Percentiles rank a stretch among this genome's conserved stretches.
Conservation (phyloP, 768 basidiomycete species). For the Bullera alba region DNA sequence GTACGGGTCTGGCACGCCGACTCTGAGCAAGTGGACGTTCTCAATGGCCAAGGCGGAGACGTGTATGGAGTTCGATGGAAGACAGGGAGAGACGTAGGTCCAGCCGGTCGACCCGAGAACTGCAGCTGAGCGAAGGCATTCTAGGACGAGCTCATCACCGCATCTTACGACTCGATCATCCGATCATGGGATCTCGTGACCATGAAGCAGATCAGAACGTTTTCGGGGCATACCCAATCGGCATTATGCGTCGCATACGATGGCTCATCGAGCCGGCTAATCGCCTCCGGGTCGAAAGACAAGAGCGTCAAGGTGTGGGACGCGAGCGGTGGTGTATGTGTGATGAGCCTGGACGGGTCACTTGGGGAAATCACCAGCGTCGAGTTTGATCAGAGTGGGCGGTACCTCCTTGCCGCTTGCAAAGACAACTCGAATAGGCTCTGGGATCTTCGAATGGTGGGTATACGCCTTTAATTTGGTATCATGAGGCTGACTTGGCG, state of each 20-base stretch:
- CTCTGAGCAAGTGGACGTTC: conserved; percentile 12
- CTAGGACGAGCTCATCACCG: conserved; percentile 37
- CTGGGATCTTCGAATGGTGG: conserved; percentile 44
- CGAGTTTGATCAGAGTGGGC: conserved; percentile 37
- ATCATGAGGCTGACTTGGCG: background rate
- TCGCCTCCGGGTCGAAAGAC: conserved; percentile 44
- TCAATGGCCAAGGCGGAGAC: conserved; percentile 38
- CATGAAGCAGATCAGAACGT: conserved; percentile 37
- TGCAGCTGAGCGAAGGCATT: background rate
- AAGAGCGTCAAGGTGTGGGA: conserved; percentile 43
- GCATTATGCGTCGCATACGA: conserved; percentile 36
- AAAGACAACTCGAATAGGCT: conserved; percentile 44
- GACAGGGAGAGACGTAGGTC: conserved; percentile 18
- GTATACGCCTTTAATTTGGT: background rate
- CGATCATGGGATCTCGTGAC: conserved; percentile 38
- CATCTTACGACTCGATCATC: conserved; percentile 42
- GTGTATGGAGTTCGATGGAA: conserved; percentile 42
- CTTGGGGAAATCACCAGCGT: conserved; percentile 44
- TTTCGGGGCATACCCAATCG: conserved; percentile 41
- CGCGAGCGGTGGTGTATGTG: conserved; percentile 39
- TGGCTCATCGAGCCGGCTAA: conserved; percentile 32
- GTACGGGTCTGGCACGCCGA: conserved; percentile 34
- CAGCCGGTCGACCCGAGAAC: background rate
- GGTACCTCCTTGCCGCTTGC: conserved; percentile 39
- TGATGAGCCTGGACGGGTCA: conserved; percentile 31